These are phyloP conservation scores for Beta vulgaris DNA, from an alignment of 148 eudicot genomes.

Conservation along the genomic window DNA sequence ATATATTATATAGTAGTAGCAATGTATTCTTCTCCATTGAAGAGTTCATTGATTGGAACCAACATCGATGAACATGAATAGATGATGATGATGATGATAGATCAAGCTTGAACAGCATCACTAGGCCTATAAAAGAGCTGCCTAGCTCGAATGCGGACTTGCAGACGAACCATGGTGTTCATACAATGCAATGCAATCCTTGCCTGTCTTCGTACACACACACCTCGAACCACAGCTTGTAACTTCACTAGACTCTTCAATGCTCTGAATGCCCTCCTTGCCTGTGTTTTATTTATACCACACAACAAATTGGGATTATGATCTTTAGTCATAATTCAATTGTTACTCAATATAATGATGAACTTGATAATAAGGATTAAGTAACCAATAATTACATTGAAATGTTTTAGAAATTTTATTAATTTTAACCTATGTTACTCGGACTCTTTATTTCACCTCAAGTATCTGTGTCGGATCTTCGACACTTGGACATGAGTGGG, in stretches of 20 bases:
- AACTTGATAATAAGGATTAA: no score
- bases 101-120: conserved; percentile 12
- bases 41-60: background rate
- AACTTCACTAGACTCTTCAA: conserved; percentile 73
- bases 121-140: conserved; percentile 33
- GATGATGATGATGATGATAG: no score
- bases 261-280: conserved; percentile 61
- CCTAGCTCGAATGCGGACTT: conserved; percentile 49
- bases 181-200: conserved; percentile 70
- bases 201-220: conserved; percentile 69
- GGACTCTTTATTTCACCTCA: no score
- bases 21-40: background rate
- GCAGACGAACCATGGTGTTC: conserved; percentile 68
- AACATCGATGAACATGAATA: background rate
- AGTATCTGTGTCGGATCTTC: no score
- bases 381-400: no score
- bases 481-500: no score
- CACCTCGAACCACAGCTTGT: conserved; percentile 84
- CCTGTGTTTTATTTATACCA: conserved; percentile 33
- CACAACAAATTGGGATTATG: no score
- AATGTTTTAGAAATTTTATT: no score
- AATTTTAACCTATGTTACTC: no score
- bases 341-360: no score
- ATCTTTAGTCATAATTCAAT: no score
- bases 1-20: no score